Conservation (phyloP, 1,139 yeast species). For the Debaryomyces coudertii region DNA sequence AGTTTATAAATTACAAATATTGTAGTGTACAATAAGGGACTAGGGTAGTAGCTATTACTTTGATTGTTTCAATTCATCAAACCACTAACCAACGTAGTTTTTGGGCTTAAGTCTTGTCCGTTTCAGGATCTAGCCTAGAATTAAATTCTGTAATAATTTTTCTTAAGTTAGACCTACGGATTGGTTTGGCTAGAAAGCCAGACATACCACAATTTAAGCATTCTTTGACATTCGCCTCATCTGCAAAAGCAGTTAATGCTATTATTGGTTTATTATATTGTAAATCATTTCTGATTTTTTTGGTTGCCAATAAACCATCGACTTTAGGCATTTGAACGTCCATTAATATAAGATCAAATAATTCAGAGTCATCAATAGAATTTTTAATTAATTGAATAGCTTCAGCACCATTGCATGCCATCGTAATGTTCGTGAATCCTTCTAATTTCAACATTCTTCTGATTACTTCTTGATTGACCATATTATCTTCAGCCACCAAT, state of each 20-base stretch:
- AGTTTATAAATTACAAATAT: background rate
- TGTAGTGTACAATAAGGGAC: background rate
- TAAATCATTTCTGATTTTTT: conserved; percentile 65
- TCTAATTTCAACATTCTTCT: conserved; percentile 81
- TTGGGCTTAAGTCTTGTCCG: conserved; percentile 31
- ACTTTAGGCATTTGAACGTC: conserved; percentile 96
- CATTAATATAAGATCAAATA: conserved; percentile 82
- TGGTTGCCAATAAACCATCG: conserved; percentile 86
- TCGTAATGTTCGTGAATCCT: conserved; percentile 68
- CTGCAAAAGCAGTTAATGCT: conserved; percentile 94
- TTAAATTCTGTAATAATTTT: conserved; percentile 53
- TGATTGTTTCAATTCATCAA: too few species aligned
- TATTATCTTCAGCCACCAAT: conserved; percentile 92
- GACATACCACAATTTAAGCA: conserved; percentile 86
- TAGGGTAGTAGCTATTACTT: background rate
- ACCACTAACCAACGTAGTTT: background rate
- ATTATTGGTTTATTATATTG: conserved; percentile 77
- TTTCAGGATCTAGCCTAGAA: conserved; percentile 29
- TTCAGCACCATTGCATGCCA: conserved; percentile 90
- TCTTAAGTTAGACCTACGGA: conserved; percentile 67
- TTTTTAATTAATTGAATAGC: conserved; percentile 69
- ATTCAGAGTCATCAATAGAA: conserved; percentile 41
- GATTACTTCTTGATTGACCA: conserved; percentile 89
- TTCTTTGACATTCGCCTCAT: conserved; percentile 76
- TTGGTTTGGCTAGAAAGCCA: conserved; percentile 86